Base-by-base conservation (phyloP, 2,329 filamentous ascomycete species). In the Clarireedia hainanense region DNA sequence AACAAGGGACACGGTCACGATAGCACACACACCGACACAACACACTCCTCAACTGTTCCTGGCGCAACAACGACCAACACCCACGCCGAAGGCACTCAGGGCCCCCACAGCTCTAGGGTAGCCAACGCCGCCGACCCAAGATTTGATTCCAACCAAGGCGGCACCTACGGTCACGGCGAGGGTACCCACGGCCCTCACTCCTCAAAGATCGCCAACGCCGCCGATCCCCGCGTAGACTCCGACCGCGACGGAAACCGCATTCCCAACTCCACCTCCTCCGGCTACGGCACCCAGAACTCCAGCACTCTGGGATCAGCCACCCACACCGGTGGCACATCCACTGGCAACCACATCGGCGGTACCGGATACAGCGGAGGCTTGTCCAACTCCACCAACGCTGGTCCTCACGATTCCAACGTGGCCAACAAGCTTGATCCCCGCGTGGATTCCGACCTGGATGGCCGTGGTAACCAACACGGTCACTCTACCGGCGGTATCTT, bases 341-440 rank as follows among this genome's bases (percentile, higher is more conserved):
- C 52, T 48, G 52, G 56, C 3, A 51, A 52, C 26, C 34, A 36
- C 6, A 17, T 53, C 24, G 55, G 55, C 1, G 43, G 43, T 27
- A 58, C 47, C 4, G 63, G 61, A n/a, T 57, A 52, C 27, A 45
- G 50, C 30, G 62, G 63, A 17, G 65, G 64, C 17, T 53, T 65
- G 4, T 63, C 63, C 9, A 52, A 64, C 48, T 67, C 65, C 20
- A 68, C 65, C 39, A 72, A 70, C 20, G 67, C 67, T 17, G 71
- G 71, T 4, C 72, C 72, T 14, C 72, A 74, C 52, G 58, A 68
- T 52, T 57, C 50, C 17, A 64, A 62, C 52, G 0, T 63, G 3
- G 69, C 70, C 17, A 81, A 81, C 67, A 75, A 76, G 36, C 63
- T 68, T 6, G 79, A 81, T 61, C 78, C 78, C 23, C 71, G 77